Base-by-base conservation (phyloP, 441 rosid genomes). In the Gossypium laxum region DNA sequence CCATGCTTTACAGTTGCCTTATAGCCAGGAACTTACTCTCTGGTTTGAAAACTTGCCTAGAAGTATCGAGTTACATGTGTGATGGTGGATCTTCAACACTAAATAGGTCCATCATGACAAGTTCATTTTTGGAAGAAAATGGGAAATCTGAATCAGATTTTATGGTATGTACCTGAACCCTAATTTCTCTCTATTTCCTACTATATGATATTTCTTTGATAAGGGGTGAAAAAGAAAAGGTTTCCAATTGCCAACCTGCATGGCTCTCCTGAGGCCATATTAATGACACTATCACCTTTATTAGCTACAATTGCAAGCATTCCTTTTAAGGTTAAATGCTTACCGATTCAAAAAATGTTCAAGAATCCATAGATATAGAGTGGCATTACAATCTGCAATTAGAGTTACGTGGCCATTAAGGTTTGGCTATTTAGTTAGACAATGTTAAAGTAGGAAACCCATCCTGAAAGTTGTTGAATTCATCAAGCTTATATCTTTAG, bases 11-110 rank as follows among this genome's bases (percentile, higher is more conserved):
- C 89, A 93, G 98, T 77, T 93, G 98, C 84, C 89, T 85, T 63
- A 89, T 93, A 61, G 81, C 89, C 65, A 85, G 81, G 78, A 93
- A 91, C 79, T 26, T 88, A 70, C 91, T 91, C 72, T 72, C 80
- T 78, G 93, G 88, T 64, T 74, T 83, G 75, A 93, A 87, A 85
- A 87, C 91, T 77, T 93, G 98, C 74, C 58, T 78, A 56, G 97
- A 93, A 77, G 88, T 91, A 26, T 87, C 85, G 55, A 82, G 68
- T 43, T 91, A 88, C 88, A 93, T 93, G 92, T 75, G 77, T 61
- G 85, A 88, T 45, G 76, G 78, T 78, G 88, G 86, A 78, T 76
- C 89, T 77, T 81, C 82, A 60, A 52, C 79, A 76, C 69, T 81
- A 70, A 76, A 79, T 41, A 78, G 85, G 81, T 82, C 89, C 72